Conservation (phyloP, 495 filamentous ascomycete genomes). For the Talaromyces proteolyticus region DNA sequence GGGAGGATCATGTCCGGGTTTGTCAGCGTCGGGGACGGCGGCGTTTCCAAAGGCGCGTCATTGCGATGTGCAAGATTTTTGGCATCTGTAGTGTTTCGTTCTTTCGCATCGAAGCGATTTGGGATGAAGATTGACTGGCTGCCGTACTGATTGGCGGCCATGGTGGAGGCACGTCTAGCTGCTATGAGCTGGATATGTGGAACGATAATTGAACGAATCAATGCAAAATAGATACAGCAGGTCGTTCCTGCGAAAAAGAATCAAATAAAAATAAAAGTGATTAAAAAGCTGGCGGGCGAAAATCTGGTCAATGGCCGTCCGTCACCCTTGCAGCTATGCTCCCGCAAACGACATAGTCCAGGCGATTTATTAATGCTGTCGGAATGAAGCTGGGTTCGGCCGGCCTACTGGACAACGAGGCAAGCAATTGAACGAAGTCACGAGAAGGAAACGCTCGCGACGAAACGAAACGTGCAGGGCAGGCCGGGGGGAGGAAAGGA, state of each 20-base stretch:
- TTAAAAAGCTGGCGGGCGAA: not conserved
- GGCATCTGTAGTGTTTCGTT: not conserved
- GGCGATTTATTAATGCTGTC: too few species aligned
- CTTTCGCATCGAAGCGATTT: slow-evolving; percentile 5
- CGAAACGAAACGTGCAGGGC: too few species aligned
- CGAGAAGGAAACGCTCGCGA: too few species aligned
- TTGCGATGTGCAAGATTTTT: not conserved
- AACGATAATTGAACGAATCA: not conserved
- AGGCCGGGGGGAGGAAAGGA: too few species aligned
- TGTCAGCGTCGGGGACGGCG: slow-evolving; percentile 78
- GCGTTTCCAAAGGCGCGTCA: slow-evolving; percentile 8
- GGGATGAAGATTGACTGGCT: slow-evolving; percentile 5
- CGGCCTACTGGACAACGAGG: too few species aligned
- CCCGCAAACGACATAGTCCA: not conserved
- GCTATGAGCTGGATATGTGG: not conserved
- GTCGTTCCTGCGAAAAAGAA: too few species aligned
- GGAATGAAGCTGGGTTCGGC: too few species aligned
- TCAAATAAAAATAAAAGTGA: too few species aligned
- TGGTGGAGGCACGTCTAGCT: not conserved
- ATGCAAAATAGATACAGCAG: too few species aligned
- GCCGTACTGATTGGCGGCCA: not conserved
- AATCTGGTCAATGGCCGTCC: not conserved
- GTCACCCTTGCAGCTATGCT: not conserved
- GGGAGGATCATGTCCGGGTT: slow-evolving; percentile 94
- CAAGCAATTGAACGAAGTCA: too few species aligned